A percentile compares a stretch with the other conserved stretches of the same genome.
phyloP scores from a whole-genome alignment of 2,329 filamentous ascomycete genomes.

The Sarocladium oryzae region DNA sequence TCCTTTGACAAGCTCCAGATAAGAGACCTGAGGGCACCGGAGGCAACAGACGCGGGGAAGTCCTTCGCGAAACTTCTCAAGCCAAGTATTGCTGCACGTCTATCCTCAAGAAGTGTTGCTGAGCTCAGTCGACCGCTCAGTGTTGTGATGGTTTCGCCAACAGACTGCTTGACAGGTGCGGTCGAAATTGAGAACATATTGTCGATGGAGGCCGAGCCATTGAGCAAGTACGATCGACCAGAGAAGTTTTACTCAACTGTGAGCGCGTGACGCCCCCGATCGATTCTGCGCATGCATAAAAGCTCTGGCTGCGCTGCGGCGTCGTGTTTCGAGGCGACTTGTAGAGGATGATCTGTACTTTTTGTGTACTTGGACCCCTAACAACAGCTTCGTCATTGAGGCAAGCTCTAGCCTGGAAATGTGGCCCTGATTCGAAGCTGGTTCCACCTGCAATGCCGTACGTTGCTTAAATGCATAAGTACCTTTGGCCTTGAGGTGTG shows the following conservation, averaged over 20 bases:
- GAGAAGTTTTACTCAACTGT: neutral
- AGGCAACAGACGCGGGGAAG: constrained; percentile 92
- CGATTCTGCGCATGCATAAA: neutral
- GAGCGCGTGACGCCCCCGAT: neutral
- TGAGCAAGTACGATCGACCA: constrained; percentile 14
- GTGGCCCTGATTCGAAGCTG: neutral
- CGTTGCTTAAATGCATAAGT: constrained; percentile 2
- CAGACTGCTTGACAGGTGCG: constrained; percentile 91
- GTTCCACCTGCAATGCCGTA: neutral
- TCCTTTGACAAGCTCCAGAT: constrained; percentile 83
- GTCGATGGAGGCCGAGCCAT: constrained; percentile 22
- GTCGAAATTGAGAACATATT: constrained; percentile 58
- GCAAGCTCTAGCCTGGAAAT: neutral
- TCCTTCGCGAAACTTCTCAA: constrained; percentile 94
- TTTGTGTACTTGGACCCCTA: constrained; percentile 7
- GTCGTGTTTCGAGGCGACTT: neutral
- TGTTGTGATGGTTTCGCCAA: constrained; percentile 87
- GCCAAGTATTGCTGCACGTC: constrained; percentile 85
- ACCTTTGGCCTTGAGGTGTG: neutral
- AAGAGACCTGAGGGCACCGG: constrained; percentile 80
- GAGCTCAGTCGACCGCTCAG: constrained; percentile 82
- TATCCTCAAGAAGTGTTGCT: constrained; percentile 88
- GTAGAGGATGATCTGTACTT: constrained; percentile 8
- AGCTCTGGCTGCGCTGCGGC: neutral
- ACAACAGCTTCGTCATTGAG: constrained; percentile 2